Percentiles rank a stretch among this genome's conserved stretches.
These are phyloP conservation scores for Protomyces lactucae-debilis DNA, from an alignment of 1,139 yeast genomes.

Conservation along the genomic window DNA sequence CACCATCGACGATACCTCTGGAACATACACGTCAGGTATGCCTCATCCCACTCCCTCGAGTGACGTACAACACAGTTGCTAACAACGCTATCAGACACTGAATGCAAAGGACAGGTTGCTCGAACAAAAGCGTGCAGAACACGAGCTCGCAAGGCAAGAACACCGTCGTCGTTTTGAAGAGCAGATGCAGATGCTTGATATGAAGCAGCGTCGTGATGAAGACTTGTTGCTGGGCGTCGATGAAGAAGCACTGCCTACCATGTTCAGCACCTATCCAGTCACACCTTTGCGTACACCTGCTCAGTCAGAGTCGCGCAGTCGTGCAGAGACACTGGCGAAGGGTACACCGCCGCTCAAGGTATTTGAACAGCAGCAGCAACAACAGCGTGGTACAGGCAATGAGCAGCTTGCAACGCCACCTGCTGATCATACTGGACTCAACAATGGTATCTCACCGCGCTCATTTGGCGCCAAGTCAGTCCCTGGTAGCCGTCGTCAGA, in stretches of 20 bases:
- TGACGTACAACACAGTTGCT: neutral
- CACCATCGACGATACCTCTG: neutral
- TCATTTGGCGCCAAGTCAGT: conserved; percentile 28
- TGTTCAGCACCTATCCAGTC: conserved; percentile 29
- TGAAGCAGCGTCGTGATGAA: conserved; percentile 35
- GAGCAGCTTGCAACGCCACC: conserved; percentile 34
- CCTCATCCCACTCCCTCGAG: neutral
- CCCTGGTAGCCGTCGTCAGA: conserved; percentile 30
- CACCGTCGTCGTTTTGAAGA: conserved; percentile 35
- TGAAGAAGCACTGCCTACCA: conserved; percentile 20
- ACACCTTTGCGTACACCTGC: conserved; percentile 32
- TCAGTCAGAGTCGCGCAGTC: conserved; percentile 30
- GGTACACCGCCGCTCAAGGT: conserved; percentile 18
- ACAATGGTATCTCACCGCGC: conserved; percentile 30
- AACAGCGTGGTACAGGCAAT: conserved; percentile 26
- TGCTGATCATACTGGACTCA: conserved; percentile 30
- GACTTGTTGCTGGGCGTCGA: conserved; percentile 32
- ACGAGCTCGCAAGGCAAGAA: conserved; percentile 33
- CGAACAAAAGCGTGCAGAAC: conserved; percentile 35
- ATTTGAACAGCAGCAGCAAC: neutral
- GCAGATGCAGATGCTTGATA: conserved; percentile 34
- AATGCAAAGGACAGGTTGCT: conserved; percentile 24
- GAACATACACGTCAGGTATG: neutral
- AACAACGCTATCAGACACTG: neutral
- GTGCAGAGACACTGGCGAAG: conserved; percentile 25